phyloP scores from a whole-genome alignment of 768 basidiomycete genomes.

The Russula ochroleuca region DNA sequence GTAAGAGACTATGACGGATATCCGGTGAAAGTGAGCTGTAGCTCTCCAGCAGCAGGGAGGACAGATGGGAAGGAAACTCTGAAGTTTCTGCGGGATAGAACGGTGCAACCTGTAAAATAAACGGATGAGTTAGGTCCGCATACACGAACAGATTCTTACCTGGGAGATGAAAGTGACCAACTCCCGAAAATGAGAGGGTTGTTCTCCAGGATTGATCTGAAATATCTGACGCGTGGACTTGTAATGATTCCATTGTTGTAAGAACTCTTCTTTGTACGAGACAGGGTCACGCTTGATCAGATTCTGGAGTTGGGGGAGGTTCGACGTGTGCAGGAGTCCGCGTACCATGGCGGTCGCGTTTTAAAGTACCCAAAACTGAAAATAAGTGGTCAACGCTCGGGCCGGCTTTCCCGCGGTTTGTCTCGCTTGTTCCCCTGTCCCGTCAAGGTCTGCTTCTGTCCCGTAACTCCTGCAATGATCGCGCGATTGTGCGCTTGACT shows the following conservation, averaged over 20 bases:
- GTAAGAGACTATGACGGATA: slow-evolving; percentile 77
- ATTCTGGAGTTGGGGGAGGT: slow-evolving; percentile 94
- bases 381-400: neutral
- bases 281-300: slow-evolving; percentile 91
- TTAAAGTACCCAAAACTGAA: neutral
- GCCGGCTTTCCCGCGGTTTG: neutral
- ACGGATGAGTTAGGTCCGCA: neutral
- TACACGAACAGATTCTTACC: slow-evolving; percentile 35
- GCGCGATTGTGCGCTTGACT: too few relatives aligned
- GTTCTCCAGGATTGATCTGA: slow-evolving; percentile 74
- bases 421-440: too few relatives aligned
- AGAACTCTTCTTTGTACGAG: slow-evolving; percentile 90
- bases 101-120: slow-evolving; percentile 59
- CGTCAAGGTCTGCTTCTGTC: too few relatives aligned
- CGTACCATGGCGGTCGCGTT: slow-evolving; percentile 43
- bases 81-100: slow-evolving; percentile 92
- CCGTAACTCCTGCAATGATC: too few relatives aligned
- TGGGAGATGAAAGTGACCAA: slow-evolving; percentile 90
- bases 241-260: slow-evolving; percentile 97
- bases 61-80: slow-evolving; percentile 77
- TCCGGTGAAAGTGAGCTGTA: slow-evolving; percentile 74
- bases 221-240: slow-evolving; percentile 84
- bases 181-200: slow-evolving; percentile 79
- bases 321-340: slow-evolving; percentile 76
- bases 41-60: slow-evolving; percentile 70